These are phyloP conservation scores for Termitomyces sp. DNA, from an alignment of 768 basidiomycete species.

Conservation along the genomic window DNA sequence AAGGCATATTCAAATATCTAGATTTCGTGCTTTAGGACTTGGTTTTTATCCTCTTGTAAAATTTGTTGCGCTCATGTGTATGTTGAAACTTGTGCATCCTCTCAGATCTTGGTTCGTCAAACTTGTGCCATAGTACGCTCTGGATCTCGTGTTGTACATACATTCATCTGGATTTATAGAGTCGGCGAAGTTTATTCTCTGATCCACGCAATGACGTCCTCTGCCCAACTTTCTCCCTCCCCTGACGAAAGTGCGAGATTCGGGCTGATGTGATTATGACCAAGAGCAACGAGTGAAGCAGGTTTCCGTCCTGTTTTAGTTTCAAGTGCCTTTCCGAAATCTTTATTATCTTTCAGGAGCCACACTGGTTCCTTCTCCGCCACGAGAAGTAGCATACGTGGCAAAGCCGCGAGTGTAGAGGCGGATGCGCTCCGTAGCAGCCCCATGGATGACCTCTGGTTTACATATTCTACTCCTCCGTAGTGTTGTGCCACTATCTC, in stretches of 20 bases:
- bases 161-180: not conserved
- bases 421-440: slow-evolving; percentile 35
- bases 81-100: too few species aligned
- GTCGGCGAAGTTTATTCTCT: not conserved
- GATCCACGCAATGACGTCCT: slow-evolving; percentile 42
- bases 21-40: not conserved
- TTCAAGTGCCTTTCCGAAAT: slow-evolving; percentile 37
- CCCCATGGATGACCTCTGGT: slow-evolving; percentile 35
- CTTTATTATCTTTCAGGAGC: slow-evolving; percentile 30
- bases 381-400: slow-evolving; percentile 44
- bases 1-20: not conserved
- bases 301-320: slow-evolving; percentile 29
- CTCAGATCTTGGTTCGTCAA: too few species aligned
- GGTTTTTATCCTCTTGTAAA: not conserved
- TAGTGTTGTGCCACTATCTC: slow-evolving; percentile 34
- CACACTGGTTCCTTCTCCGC: slow-evolving; percentile 52
- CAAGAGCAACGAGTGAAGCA: slow-evolving; percentile 35
- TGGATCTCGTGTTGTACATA: not conserved
- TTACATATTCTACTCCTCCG: slow-evolving; percentile 31
- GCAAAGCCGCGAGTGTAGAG: slow-evolving; percentile 34
- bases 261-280: slow-evolving; percentile 65
- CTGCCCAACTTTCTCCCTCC: slow-evolving; percentile 61
- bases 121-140: not conserved
- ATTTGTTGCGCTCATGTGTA: too few species aligned
- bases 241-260: slow-evolving; percentile 48